phyloP scores from a whole-genome alignment of 768 basidiomycete genomes.

The Amyloporia xantha region DNA sequence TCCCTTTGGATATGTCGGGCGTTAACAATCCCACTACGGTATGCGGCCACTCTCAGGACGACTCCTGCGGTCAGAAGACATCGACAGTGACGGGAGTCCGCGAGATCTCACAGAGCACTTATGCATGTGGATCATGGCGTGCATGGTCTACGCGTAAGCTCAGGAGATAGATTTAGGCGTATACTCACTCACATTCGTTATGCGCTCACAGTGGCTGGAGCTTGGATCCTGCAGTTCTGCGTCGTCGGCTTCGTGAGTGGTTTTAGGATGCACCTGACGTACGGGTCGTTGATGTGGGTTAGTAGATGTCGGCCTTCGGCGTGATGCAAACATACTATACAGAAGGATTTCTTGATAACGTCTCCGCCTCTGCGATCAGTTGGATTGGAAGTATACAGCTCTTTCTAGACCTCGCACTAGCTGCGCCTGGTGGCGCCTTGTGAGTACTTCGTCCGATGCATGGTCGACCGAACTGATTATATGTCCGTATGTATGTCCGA shows the following conservation, averaged over 20 bases:
- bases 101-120: background rate
- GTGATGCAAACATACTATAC: conserved; percentile 1
- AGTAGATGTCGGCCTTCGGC: conserved; percentile 3
- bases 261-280: background rate
- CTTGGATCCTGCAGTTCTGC: background rate
- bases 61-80: background rate
- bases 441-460: conserved; percentile 33
- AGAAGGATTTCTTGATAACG: background rate
- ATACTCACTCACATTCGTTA: background rate
- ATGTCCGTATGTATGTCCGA: too few relatives aligned
- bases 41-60: background rate
- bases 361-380: background rate
- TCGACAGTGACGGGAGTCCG: background rate
- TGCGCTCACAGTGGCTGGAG: background rate
- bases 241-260: conserved; percentile 1
- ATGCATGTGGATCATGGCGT: background rate
- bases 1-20: background rate
- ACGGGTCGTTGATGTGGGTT: too few relatives aligned
- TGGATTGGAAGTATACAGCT: conserved; percentile 24
- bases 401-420: conserved; percentile 17
- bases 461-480: conserved; percentile 20
- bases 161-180: background rate
- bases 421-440: conserved; percentile 15
- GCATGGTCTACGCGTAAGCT: background rate
- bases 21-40: background rate